Evolutionary conservation across 1,284 basidiomycete species (phyloP), one percentile per base, ranked within the genome.

Genomic region (Singerocomus inundabilis): DNA sequence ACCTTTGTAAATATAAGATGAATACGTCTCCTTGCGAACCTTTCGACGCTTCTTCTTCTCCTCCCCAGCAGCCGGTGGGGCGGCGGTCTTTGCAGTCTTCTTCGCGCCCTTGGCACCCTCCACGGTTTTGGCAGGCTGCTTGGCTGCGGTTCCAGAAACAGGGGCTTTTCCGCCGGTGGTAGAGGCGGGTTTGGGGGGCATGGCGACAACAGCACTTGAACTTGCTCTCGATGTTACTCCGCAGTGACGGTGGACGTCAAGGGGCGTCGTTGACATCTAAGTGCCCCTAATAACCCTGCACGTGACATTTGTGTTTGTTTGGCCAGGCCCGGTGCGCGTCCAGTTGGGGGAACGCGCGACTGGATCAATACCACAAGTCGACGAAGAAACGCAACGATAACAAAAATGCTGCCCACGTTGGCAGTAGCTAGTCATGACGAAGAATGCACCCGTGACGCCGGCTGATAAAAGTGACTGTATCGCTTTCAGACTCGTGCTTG

Each of bases 1-100:
- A 87, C 88, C 88, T 72, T 93, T 94, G 82, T 93, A 94, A 72
- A 95, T 93, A 78, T 95, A 95, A 1, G 92, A 93, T 39, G 88
- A 88, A 78, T 93, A 94, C 6, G 91, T 93, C 76, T 94, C 91
- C 81, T 90, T 91, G 71, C 88, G 78, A 54, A 81, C 69, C 78
- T 93, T 94, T 35, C 43, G 25, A 75, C 88, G 88, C 72, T 88
- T 79, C 77, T 88, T 87, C 83, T 93, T 93, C 84, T 94, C 93
- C 70, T 90, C 84, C 49, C 81, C 84, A 13, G 72, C 77, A 44
- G 72, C 74, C 10, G 78, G 80, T 52, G 79, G 73, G 11, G 77
- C 73, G 8, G 82, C 81, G 56, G 83, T 75, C 64, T 86, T 84
- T 62, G 85, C 77, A 32, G 87, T 91, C 75, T 93, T 93, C 81